Conservation (phyloP, 2,329 filamentous ascomycete genomes). For the Pyrenophora graminea region DNA sequence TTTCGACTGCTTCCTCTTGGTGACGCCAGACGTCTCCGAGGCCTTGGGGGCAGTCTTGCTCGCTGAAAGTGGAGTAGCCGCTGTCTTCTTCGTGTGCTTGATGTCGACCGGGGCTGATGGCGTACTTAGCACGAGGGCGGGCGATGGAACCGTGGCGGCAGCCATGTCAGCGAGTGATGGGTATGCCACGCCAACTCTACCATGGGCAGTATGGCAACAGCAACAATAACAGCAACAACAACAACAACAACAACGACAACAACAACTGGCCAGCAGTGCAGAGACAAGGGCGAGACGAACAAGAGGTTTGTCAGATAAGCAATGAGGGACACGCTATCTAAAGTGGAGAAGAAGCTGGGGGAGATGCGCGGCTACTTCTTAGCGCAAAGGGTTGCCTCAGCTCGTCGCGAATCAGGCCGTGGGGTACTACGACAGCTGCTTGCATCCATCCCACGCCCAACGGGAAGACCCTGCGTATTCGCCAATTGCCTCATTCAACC, state of each 20-base stretch:
- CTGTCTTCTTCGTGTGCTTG: constrained; percentile 30
- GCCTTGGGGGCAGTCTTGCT: constrained; percentile 28
- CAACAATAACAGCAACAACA: no score
- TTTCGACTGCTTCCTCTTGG: constrained; percentile 73
- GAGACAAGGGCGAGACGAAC: neutral
- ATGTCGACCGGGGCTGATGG: constrained; percentile 13
- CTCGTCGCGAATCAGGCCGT: constrained; percentile 2
- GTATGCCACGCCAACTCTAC: constrained; percentile 20
- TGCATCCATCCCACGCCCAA: neutral
- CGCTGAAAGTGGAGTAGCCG: constrained; percentile 20
- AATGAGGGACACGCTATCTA: constrained; percentile 24
- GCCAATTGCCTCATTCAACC: neutral
- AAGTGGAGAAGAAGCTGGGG: constrained; percentile 35
- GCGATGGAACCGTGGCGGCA: constrained; percentile 64
- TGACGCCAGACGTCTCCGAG: constrained; percentile 45
- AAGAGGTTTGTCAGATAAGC: constrained; percentile 14
- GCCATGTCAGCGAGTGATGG: constrained; percentile 44
- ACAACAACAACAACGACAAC: neutral
- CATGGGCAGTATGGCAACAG: neutral
- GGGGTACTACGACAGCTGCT: constrained; percentile 10
- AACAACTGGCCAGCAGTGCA: constrained; percentile 2
- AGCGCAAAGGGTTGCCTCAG: constrained; percentile 12
- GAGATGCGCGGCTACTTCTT: constrained; percentile 15
- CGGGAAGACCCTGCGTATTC: neutral
- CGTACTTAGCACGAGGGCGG: constrained; percentile 31